phyloP scores from a whole-genome alignment of 106 monocot genomes.

The Apostasia ramifera region DNA sequence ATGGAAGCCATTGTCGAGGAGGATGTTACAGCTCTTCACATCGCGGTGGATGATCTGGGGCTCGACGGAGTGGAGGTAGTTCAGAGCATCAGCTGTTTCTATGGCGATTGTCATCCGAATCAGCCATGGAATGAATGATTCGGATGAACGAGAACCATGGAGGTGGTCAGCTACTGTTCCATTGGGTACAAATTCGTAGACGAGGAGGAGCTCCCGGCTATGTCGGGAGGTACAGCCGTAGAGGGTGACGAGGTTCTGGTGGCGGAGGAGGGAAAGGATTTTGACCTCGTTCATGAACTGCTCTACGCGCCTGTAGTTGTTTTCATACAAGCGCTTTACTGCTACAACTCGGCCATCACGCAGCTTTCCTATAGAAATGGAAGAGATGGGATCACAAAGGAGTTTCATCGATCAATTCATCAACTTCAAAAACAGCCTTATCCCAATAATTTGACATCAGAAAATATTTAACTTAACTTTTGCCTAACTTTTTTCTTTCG shows the following conservation, averaged over 20 bases:
- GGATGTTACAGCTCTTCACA: slow-evolving; percentile 26
- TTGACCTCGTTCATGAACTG: slow-evolving; percentile 28
- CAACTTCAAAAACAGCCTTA: too few species aligned
- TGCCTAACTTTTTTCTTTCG: too few species aligned
- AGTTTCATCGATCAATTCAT: too few species aligned
- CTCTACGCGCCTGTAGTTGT: slow-evolving; percentile 10
- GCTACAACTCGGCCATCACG: slow-evolving; percentile 21
- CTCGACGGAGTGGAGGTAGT: slow-evolving; percentile 22
- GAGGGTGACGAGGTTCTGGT: slow-evolving; percentile 17
- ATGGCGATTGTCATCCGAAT: slow-evolving; percentile 19
- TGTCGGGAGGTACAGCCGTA: slow-evolving; percentile 25
- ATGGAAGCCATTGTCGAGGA: slow-evolving; percentile 19
- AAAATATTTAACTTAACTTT: too few species aligned
- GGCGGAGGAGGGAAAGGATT: slow-evolving; percentile 22
- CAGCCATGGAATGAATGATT: slow-evolving; percentile 8
- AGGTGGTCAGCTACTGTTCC: slow-evolving; percentile 29
- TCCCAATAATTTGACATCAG: too few species aligned
- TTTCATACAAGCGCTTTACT: slow-evolving; percentile 24
- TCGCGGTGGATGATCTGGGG: slow-evolving; percentile 33
- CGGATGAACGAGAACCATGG: slow-evolving; percentile 8
- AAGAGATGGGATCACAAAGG: not conserved
- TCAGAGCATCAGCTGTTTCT: slow-evolving; percentile 22
- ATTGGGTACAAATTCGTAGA: slow-evolving; percentile 21
- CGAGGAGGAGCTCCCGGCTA: slow-evolving; percentile 26
- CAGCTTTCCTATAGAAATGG: slow-evolving; percentile 11